Percentiles rank a stretch among this genome's conserved stretches.
Conservation (phyloP, 164 flowering plant species). For the Vitis labrusca region DNA sequence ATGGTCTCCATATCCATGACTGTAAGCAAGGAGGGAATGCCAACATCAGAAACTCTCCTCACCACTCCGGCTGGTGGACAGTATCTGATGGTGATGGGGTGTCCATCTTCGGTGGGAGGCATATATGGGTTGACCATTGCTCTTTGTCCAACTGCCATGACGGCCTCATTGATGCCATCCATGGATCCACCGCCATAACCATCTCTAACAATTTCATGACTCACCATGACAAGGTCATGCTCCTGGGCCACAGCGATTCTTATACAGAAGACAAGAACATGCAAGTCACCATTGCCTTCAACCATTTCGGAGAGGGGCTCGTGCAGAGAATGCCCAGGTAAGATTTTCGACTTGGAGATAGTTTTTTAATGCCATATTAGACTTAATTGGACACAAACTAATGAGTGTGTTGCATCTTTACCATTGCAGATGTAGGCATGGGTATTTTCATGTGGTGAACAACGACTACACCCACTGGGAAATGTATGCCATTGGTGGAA, state of each 20-base stretch:
- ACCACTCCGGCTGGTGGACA: conserved; percentile 40
- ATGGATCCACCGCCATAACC: conserved; percentile 51
- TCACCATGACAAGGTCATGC: conserved; percentile 56
- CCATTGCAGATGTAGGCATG: conserved; percentile 44
- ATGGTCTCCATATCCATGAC: conserved; percentile 47
- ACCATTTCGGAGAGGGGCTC: conserved; percentile 54
- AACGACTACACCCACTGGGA: conserved; percentile 58
- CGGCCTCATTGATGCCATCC: conserved; percentile 49
- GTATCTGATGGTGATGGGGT: conserved; percentile 48
- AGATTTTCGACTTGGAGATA: background rate
- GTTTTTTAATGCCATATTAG: background rate
- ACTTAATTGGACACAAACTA: too few species aligned
- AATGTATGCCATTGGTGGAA: conserved; percentile 63
- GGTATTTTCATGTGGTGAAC: conserved; percentile 59
- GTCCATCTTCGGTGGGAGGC: conserved; percentile 28
- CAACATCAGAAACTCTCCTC: conserved; percentile 31
- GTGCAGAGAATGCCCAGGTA: conserved; percentile 64
- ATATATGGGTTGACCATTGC: conserved; percentile 54
- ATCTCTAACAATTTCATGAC: conserved; percentile 50
- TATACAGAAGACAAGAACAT: conserved; percentile 40
- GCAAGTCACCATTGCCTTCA: conserved; percentile 51
- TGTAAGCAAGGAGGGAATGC: conserved; percentile 31
- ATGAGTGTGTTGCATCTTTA: background rate
- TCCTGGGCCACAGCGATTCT: conserved; percentile 44
- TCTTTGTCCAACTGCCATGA: conserved; percentile 46